Base-by-base conservation (phyloP, 2,329 filamentous ascomycete species). In the Sporothrix variecibatus region DNA sequence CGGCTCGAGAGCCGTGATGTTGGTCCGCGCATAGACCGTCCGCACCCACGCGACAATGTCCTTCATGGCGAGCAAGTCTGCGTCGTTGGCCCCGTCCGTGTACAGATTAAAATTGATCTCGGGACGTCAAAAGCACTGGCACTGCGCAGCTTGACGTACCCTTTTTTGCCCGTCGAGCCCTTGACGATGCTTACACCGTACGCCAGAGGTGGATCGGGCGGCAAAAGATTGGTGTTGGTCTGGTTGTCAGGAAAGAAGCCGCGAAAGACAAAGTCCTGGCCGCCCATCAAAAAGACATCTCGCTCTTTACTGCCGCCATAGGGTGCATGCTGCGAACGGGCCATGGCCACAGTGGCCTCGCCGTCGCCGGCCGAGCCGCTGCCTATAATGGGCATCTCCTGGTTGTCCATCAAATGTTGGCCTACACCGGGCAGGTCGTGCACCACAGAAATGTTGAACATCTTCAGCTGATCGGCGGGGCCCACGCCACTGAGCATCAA, bases 321-420 rank as follows among this genome's bases (percentile, higher is more conserved):
- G 23, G 23, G 23, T 11, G 53, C 23, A n/a, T 56, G 53, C 23
- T 56, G 53, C 2, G 53, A 56, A 2, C 53, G 23, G 2, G 23
- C 15, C 53, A 56, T 56, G 53, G 53, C 53, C 53, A 56, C 53
- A 0, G 53, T 15, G 4, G 53, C 53, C 53, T 56, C 53, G 70
- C 88, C 81, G 79, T 88, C 86, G 73, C 87, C 79, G 77, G 89
- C 87, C 69, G 81, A 84, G 73, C 85, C 83, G 64, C 83, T 40
- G 12, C 26, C 43, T 2, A 56, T 68, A 20, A 73, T 38, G 17
- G 69, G 49, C 74, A 78, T 38, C 75, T 84, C 82, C 70, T 83
- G 82, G 75, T 83, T 82, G 73, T 88, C 86, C 75, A 82, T 82
- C 75, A 88, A 80, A 73, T 87, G 85, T 78, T 87, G 82, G 5